Percentiles rank a stretch among this genome's conserved stretches.
Evolutionary conservation across 176 grass and related monocot genomes (phyloP).

Genomic region (Zea luxurians): DNA sequence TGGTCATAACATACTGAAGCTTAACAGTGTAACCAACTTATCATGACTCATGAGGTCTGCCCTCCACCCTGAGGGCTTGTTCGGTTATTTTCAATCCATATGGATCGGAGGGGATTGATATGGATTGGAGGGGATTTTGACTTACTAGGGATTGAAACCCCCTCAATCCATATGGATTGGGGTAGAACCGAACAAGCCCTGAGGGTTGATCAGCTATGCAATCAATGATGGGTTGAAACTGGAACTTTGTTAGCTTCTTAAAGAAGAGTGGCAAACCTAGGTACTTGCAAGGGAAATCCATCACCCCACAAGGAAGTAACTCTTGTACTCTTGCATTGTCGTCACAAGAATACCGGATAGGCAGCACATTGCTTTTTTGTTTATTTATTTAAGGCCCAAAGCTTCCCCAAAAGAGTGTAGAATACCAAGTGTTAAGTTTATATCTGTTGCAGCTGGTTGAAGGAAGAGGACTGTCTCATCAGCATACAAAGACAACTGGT

Average conservation of each 20-base stretch:
- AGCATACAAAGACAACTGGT: background rate
- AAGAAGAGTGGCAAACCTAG: too few relatives aligned
- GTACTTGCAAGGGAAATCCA: background rate
- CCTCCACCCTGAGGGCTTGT: background rate
- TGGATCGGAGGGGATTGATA: too few relatives aligned
- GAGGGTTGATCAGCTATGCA: too few relatives aligned
- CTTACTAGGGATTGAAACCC: too few relatives aligned
- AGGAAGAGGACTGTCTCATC: background rate
- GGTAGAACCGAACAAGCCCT: too few relatives aligned
- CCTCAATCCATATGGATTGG: too few relatives aligned
- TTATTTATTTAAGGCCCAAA: background rate
- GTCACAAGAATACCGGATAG: background rate
- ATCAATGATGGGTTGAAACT: background rate
- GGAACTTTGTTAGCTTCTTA: background rate
- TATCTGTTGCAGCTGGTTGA: background rate
- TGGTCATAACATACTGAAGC: background rate
- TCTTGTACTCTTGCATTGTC: background rate
- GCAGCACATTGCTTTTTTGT: background rate
- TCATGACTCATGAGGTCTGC: background rate
- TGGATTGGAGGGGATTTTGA: too few relatives aligned
- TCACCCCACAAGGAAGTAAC: background rate
- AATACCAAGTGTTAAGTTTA: background rate
- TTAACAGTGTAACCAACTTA: background rate
- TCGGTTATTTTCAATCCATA: too few relatives aligned
- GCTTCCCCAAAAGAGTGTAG: background rate